Evolutionary conservation across 1,139 yeast genomes (phyloP), one percentile per base, ranked within the genome.

Genomic region (Taphrina deformans): DNA sequence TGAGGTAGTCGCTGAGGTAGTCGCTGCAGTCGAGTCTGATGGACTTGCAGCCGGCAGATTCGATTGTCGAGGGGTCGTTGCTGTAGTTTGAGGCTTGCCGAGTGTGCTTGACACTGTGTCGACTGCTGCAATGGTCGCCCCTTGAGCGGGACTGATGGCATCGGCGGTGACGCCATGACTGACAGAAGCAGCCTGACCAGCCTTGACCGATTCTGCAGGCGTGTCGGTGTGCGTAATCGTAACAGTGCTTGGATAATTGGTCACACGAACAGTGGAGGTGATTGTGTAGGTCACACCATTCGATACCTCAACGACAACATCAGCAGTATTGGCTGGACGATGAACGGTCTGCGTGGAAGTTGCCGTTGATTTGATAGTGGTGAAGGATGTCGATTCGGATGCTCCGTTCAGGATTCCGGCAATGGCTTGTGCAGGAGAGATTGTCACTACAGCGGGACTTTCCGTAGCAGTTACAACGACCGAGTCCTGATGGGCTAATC

Each of bases 401-500:
- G 9, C 48, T 14, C 48, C 48, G 33, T 53, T 23, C 1, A 53
- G 58, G 21, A 53, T 48, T 6, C 58, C 58, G 1, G 29, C 58
- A 18, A 41, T 35, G 24, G 58, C 58, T 27, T 38, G 48, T 24
- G 31, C 48, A n/a, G 58, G 46, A 14, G 45, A 10, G 3, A 38
- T 4, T 6, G 48, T 38, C 35, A 27, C 33, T 4, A 16, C 35
- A 1, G 58, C 5, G 4, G 58, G 58, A n/a, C 18, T 16, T 12
- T 23, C 48, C 16, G 58, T 53, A 9, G 58, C 46, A 9, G 58
- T 53, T 7, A 40, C 58, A 23, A 38, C 12, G 21, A 53, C 58
- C 3, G 58, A 35, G 18, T 38, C 58, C 18, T 38, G 46, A 38
- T 53, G 10, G 4, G 48, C 29, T 4, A n/a, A 12, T 16, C 46